Base-by-base conservation (phyloP, 176 grass and related monocot species). In the Themeda triandra region DNA sequence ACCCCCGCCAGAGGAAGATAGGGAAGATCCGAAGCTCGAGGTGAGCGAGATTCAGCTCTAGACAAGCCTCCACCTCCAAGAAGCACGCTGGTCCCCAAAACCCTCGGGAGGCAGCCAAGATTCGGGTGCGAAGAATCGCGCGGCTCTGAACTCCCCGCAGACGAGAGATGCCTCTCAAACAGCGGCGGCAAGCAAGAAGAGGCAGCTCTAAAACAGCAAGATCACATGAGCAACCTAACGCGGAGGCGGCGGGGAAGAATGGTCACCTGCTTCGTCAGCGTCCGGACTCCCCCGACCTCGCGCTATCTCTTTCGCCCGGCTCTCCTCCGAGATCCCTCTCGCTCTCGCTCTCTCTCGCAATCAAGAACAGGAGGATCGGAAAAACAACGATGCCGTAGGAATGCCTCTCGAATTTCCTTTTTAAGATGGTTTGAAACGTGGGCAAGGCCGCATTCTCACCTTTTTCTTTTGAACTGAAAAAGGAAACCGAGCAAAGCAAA, bases 251-350 rank as follows among this genome's bases (percentile, higher is more conserved):
- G 41, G 41, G 21, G 65, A 48, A 78, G 27, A 62, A 36, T 18
- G 54, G 21, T 77, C 74, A 75, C 60, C 84, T 79, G 75, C 67
- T 54, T 80, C 75, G 80, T 87, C 89, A 64, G 62, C n/a, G 18
- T 39, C 36, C 71, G 19, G 53, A 59, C 68, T 76, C 44, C 27
- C 18, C 45, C 54, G 3, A 58, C 30, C 80, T 30, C 35, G 9
- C 64, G 23, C 21, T 10, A 0, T 45, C 85, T 32, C 35, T 35
- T 58, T 46, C 53, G 2, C 15, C 19, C 12, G 10, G 33, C 32
- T 17, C 17, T 1, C n/a, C 37, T 39, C 10, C 42, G 42, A 44
- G 53, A 40, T 48, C 67, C 33, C 33, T 14, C 25, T 46, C 35
- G 59, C 24, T 60, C 36, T 35, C 33, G 24, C 73, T 63, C 46